phyloP scores from a whole-genome alignment of 768 basidiomycete genomes.

The Boletus rubescentipes region DNA sequence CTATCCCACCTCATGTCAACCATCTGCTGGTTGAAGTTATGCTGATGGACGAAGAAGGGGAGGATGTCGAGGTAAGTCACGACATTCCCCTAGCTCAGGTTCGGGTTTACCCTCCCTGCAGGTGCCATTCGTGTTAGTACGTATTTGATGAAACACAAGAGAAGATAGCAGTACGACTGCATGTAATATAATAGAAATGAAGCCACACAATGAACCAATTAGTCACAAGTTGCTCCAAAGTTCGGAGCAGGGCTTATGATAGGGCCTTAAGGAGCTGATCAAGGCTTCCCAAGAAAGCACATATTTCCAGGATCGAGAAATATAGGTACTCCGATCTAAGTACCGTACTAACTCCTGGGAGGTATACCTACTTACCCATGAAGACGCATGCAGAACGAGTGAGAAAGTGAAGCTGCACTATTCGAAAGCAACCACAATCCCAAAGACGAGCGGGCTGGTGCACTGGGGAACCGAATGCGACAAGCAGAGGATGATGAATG shows the following conservation, averaged over 20 bases:
- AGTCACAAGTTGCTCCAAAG: neutral
- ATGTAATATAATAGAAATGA: constrained; percentile 13
- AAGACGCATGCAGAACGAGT: constrained; percentile 21
- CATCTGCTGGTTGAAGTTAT: constrained; percentile 92
- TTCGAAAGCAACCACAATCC: constrained; percentile 24
- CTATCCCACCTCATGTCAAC: constrained; percentile 78
- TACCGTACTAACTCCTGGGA: constrained; percentile 13
- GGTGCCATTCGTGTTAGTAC: constrained; percentile 84
- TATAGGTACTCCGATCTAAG: constrained; percentile 21
- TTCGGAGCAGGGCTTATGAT: too few relatives aligned
- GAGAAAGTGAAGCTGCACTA: constrained; percentile 25
- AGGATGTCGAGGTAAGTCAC: constrained; percentile 84
- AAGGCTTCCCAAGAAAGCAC: neutral
- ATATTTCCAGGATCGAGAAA: constrained; percentile 3
- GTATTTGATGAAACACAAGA: constrained; percentile 41
- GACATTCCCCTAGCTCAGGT: neutral
- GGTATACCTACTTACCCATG: constrained; percentile 48
- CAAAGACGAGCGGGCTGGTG: neutral
- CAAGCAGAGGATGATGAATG: constrained; percentile 21
- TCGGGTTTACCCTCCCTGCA: constrained; percentile 24
- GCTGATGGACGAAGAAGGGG: constrained; percentile 87
- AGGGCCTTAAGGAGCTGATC: too few relatives aligned
- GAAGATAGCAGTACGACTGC: neutral
- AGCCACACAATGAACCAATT: neutral
- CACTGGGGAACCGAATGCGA: constrained; percentile 15